Evolutionary conservation across 2,329 filamentous ascomycete species (phyloP).

Genomic region (Dothiorella sarmentorum): DNA sequence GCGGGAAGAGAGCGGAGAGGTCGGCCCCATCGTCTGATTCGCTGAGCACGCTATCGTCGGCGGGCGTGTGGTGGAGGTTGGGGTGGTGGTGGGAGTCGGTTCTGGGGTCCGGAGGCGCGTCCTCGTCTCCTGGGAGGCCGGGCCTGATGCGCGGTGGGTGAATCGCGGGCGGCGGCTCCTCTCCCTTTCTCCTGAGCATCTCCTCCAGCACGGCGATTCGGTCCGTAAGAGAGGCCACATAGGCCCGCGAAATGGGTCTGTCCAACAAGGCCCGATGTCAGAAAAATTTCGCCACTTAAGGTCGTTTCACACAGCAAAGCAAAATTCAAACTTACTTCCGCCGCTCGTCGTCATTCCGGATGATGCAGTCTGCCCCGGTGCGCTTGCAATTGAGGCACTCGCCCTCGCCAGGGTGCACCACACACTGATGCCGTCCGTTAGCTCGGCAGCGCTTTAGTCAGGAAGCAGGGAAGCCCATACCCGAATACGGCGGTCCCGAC

Average conservation of each 20-base stretch:
- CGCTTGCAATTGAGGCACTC: conserved; percentile 54
- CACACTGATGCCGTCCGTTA: conserved; percentile 43
- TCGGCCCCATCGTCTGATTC: conserved; percentile 24
- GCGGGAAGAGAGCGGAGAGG: neutral
- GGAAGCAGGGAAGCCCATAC: conserved; percentile 27
- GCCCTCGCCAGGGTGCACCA: conserved; percentile 51
- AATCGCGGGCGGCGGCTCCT: conserved; percentile 48
- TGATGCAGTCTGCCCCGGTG: conserved; percentile 51
- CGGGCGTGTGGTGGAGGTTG: conserved; percentile 29
- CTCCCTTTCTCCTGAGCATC: conserved; percentile 51
- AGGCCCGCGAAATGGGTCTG: conserved; percentile 57
- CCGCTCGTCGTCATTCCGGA: conserved; percentile 57
- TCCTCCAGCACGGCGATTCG: conserved; percentile 52
- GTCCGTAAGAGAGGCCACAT: conserved; percentile 56
- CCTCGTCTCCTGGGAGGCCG: conserved; percentile 31
- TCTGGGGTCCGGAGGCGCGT: conserved; percentile 21
- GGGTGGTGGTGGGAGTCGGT: conserved; percentile 12
- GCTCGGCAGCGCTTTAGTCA: conserved; percentile 17
- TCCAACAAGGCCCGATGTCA: neutral
- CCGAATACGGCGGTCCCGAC: conserved; percentile 45
- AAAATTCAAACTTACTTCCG: conserved; percentile 45
- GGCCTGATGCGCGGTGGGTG: conserved; percentile 53
- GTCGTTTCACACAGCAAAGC: neutral
- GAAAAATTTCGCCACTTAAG: neutral
- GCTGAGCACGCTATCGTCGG: conserved; percentile 27